A percentile compares a stretch with the other conserved stretches of the same genome.
These are phyloP conservation scores for Phytophthora sp. DNA, from an alignment of 352 stramenopile genomes.

Conservation along the genomic window DNA sequence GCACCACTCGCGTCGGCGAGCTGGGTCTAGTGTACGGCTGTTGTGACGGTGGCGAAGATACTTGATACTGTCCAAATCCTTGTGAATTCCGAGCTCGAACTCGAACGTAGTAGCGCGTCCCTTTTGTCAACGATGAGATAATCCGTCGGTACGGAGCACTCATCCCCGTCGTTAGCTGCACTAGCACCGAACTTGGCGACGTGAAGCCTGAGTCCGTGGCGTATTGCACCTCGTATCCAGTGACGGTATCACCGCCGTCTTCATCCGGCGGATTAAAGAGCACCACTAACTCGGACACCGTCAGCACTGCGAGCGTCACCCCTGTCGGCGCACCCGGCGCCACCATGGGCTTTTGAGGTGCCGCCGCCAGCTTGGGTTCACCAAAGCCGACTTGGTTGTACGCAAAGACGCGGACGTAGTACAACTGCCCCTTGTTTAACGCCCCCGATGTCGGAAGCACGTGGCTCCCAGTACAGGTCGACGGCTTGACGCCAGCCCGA, in stretches of 20 bases:
- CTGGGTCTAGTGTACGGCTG: conserved; percentile 93
- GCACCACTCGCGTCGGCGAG: conserved; percentile 82
- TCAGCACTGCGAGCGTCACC: conserved; percentile 71
- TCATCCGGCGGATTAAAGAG: conserved; percentile 89
- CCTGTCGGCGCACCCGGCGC: conserved; percentile 72
- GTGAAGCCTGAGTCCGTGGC: conserved; percentile 79
- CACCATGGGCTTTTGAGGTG: conserved; percentile 81
- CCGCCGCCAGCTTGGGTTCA: conserved; percentile 53
- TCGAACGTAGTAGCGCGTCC: conserved; percentile 75
- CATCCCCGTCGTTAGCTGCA: conserved; percentile 63
- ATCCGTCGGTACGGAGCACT: conserved; percentile 62
- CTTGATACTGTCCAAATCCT: conserved; percentile 79
- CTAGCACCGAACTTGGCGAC: conserved; percentile 38
- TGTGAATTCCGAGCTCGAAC: conserved; percentile 76
- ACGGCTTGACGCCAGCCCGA: conserved; percentile 69
- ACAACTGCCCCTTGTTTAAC: conserved; percentile 91
- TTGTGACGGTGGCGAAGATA: conserved; percentile 87
- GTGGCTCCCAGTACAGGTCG: conserved; percentile 77
- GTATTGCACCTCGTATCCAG: conserved; percentile 94
- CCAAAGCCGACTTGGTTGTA: conserved; percentile 96
- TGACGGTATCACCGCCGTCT: conserved; percentile 87
- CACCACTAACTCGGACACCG: conserved; percentile 88
- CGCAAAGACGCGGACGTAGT: conserved; percentile 94
- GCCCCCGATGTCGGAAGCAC: conserved; percentile 71
- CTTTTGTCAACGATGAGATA: conserved; percentile 68